Evolutionary conservation across 345 rosid species (phyloP).

Genomic region (Psidium friedrichsthalianum): DNA sequence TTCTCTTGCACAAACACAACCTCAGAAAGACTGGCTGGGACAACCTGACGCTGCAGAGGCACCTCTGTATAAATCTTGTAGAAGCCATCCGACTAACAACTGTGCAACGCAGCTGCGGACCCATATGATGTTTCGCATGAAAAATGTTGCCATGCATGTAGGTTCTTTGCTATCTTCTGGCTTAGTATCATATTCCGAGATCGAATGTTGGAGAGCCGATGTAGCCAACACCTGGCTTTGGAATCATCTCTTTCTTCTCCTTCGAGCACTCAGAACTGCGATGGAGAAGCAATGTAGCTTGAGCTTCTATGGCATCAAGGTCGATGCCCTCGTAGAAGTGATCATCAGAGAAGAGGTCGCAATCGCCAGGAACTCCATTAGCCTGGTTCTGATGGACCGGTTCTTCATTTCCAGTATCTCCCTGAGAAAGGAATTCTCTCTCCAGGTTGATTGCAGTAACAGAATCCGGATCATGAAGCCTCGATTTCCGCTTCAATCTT

Average conservation of each 20-base stretch:
- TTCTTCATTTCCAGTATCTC: slow-evolving; percentile 11
- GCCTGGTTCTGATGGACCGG: slow-evolving; percentile 9
- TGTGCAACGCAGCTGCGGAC: background rate
- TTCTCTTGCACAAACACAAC: background rate
- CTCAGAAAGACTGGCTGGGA: background rate
- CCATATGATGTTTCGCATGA: background rate
- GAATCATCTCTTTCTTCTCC: slow-evolving; percentile 16
- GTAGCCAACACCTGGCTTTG: slow-evolving; percentile 5
- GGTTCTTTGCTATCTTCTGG: background rate
- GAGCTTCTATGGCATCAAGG: slow-evolving; percentile 82
- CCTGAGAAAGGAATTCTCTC: slow-evolving; percentile 20
- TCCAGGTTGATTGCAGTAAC: slow-evolving; percentile 51
- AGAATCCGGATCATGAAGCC: slow-evolving; percentile 23
- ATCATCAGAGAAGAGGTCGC: slow-evolving; percentile 41
- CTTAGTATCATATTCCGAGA: slow-evolving; percentile 50
- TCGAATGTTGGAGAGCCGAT: slow-evolving; percentile 67
- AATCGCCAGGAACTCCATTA: slow-evolving; percentile 1
- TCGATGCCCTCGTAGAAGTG: slow-evolving; percentile 63
- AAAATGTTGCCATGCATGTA: background rate
- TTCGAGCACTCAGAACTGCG: slow-evolving; percentile 17
- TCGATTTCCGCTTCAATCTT: slow-evolving; percentile 43
- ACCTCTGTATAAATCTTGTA: background rate
- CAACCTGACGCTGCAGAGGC: background rate
- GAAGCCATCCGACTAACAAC: background rate
- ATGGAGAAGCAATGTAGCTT: slow-evolving; percentile 52